phyloP scores from a whole-genome alignment of 2,329 filamentous ascomycete species.

The Colletotrichum musae region DNA sequence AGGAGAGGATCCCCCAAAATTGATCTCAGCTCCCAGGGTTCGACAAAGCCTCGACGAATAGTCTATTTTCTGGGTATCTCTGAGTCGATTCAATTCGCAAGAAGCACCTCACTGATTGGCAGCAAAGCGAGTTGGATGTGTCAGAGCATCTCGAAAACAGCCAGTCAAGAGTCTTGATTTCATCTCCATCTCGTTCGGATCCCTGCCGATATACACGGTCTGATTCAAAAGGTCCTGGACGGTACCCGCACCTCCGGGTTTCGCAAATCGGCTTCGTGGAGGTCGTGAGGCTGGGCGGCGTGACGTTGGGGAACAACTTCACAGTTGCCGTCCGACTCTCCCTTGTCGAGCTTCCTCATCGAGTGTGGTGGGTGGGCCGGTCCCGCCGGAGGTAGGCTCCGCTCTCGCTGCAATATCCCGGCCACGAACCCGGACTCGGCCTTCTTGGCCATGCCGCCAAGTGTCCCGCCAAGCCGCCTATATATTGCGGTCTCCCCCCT shows the following conservation, averaged over 20 bases:
- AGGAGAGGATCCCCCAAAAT: background rate
- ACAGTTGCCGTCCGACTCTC: background rate
- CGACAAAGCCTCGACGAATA: constrained; percentile 4
- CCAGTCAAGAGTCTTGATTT: constrained; percentile 2
- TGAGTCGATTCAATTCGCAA: constrained; percentile 9
- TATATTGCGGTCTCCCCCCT: constrained; percentile 14
- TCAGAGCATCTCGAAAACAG: constrained; percentile 1
- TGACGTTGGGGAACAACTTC: background rate
- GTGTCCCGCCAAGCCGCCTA: constrained; percentile 28
- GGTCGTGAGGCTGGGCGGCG: background rate
- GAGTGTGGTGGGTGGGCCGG: constrained; percentile 10
- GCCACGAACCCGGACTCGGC: constrained; percentile 26
- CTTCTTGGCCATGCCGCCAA: constrained; percentile 28
- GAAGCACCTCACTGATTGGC: constrained; percentile 1
- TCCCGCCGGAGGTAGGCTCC: constrained; percentile 7
- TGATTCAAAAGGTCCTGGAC: constrained; percentile 33
- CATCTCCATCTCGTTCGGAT: background rate
- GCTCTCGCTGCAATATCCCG: constrained; percentile 11
- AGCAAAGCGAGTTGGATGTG: constrained; percentile 12
- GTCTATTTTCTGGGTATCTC: constrained; percentile 37
- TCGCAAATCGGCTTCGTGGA: constrained; percentile 13
- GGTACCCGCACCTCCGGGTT: constrained; percentile 11
- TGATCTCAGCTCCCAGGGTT: background rate
- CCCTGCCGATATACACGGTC: background rate
- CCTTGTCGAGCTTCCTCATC: constrained; percentile 29